Evolutionary conservation across 176 grass and related monocot genomes (phyloP), one percentile per base, ranked within the genome.

Genomic region (Triticum monococcum): DNA sequence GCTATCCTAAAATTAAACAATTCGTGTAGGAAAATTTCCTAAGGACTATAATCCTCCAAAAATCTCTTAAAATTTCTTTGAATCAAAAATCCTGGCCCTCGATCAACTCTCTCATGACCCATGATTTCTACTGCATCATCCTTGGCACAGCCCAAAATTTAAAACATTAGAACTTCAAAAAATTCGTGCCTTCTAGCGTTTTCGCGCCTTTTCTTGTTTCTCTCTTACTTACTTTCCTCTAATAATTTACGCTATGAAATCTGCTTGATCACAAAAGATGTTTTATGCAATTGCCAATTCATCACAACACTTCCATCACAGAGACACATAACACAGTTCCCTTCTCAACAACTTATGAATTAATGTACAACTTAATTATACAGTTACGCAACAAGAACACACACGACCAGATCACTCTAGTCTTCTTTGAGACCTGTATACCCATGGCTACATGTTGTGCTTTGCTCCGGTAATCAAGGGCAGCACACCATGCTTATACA

Each of bases 321-420:
- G 32, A 68, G 12, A 60, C 56, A 77, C 14, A 77, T 68, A 25
- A 33, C 36, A 61, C 4, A 59, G 60, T 41, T 59, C 12, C 16
- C 61, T 56, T 45, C 38, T 83, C 46, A 61, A 45, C 25, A 77
- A 83, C 80, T 77, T 25, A 22, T 81, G 68, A n/a, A n/a, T 72
- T 80, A 26, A 40, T 68, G 9, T 35, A 87, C 41, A 57, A 30
- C 24, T 68, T 77, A 31, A 20, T 31, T 75, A 54, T 50, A 52
- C 25, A 11, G 45, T 52, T 52, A 37, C 38, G 77, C 22, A 56
- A 77, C 45, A 25, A 31, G 48, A 50, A 87, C 59, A 77, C 32
- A 8, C n/a, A 68, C 46, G 61, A 57, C 20, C 20, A 71, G 65
- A 60, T 30, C 22, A 72, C 75, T 68, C 69, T 41, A 43, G 71